Evolutionary conservation across 2,329 filamentous ascomycete species (phyloP).

Genomic region (Daldinia sp.): DNA sequence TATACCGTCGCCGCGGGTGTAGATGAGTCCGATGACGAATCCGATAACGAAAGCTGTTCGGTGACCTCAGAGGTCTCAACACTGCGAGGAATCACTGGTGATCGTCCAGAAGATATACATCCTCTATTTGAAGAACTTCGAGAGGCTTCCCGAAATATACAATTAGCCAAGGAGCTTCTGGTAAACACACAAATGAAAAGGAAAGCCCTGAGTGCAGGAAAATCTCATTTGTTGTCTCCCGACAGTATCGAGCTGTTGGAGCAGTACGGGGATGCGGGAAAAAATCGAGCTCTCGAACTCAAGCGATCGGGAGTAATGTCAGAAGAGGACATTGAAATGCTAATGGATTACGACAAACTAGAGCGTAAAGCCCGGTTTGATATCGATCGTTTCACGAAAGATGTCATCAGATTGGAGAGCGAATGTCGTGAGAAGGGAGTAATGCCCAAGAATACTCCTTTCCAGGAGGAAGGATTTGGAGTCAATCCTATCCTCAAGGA

Average conservation of each 20-base stretch:
- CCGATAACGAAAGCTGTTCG: conserved; percentile 29
- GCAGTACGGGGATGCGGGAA: conserved; percentile 45
- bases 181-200: conserved; percentile 54
- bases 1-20: conserved; percentile 36
- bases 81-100: conserved; percentile 45
- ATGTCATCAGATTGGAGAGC: conserved; percentile 49
- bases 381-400: conserved; percentile 47
- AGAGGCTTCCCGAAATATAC: conserved; percentile 54
- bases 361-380: conserved; percentile 47
- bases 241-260: conserved; percentile 39
- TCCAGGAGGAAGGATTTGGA: conserved; percentile 53
- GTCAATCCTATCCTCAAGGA: conserved; percentile 52
- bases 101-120: conserved; percentile 53
- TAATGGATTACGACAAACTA: conserved; percentile 53
- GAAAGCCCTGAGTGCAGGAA: conserved; percentile 40
- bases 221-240: conserved; percentile 34
- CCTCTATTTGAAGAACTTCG: conserved; percentile 57
- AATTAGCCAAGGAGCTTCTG: conserved; percentile 57
- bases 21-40: conserved; percentile 25
- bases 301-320: conserved; percentile 47
- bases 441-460: conserved; percentile 54
- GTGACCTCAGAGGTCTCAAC: conserved; percentile 34
- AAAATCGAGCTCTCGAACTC: conserved; percentile 47
- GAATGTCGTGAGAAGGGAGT: conserved; percentile 53
- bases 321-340: conserved; percentile 54